phyloP scores from a whole-genome alignment of 78 protist genomes.

The Monocercomonoides exilis region DNA sequence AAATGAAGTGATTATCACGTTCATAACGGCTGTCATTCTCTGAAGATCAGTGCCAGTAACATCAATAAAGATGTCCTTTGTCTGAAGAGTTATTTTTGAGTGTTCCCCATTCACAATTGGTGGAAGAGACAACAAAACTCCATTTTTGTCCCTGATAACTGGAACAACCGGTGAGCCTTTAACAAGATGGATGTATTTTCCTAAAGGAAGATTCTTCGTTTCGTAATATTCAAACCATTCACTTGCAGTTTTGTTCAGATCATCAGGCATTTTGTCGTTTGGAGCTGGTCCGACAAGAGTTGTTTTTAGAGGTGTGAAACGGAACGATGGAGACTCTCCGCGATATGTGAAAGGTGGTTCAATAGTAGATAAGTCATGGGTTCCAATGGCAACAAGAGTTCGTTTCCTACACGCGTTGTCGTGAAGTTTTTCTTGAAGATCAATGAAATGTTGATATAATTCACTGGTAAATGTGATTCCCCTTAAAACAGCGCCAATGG shows the following conservation, averaged over 20 bases:
- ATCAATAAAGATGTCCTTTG: slow-evolving; percentile 94
- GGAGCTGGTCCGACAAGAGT: not conserved
- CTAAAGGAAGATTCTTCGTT: slow-evolving; percentile 26
- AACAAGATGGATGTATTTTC: slow-evolving; percentile 48
- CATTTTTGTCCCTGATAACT: slow-evolving; percentile 69
- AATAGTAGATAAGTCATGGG: slow-evolving; percentile 97
- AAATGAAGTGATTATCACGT: slow-evolving; percentile 83
- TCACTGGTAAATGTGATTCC: slow-evolving; percentile 57
- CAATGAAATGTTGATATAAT: slow-evolving; percentile 84
- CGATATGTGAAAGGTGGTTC: slow-evolving; percentile 39
- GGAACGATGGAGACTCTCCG: not conserved
- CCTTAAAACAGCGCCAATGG: slow-evolving; percentile 90
- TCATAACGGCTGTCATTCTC: slow-evolving; percentile 80
- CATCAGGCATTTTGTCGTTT: not conserved
- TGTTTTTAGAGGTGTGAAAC: not conserved
- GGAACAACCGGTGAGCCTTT: slow-evolving; percentile 65
- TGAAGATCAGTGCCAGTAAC: slow-evolving; percentile 83
- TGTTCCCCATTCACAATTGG: slow-evolving; percentile 97
- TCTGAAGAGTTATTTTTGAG: slow-evolving; percentile 60
- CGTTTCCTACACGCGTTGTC: slow-evolving; percentile 82
- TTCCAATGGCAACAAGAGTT: slow-evolving; percentile 95
- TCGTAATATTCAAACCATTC: slow-evolving; percentile 1
- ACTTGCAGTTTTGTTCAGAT: not conserved
- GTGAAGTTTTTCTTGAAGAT: slow-evolving; percentile 94
- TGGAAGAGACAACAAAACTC: slow-evolving; percentile 80